These are phyloP conservation scores for Boehmeria nivea DNA, from an alignment of 306 rosid species.

Conservation along the genomic window DNA sequence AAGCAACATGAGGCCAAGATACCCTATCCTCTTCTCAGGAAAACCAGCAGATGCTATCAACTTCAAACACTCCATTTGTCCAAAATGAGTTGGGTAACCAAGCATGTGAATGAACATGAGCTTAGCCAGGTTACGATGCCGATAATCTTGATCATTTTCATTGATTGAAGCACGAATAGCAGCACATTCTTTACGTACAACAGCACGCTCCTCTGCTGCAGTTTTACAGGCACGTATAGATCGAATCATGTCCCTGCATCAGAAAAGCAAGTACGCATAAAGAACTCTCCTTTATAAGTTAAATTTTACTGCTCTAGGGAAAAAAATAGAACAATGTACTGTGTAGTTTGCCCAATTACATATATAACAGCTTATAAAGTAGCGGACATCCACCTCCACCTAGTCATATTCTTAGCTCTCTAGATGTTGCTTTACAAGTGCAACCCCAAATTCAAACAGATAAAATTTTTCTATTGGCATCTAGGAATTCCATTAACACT, in stretches of 20 bases:
- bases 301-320: background rate
- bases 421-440: no score
- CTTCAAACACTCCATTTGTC: slow-evolving; percentile 99
- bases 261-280: slow-evolving; percentile 22
- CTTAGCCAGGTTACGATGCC: slow-evolving; percentile 95
- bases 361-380: no score
- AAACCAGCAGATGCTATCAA: slow-evolving; percentile 91
- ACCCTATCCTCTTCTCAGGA: slow-evolving; percentile 99
- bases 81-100: slow-evolving; percentile 99
- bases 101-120: slow-evolving; percentile 99
- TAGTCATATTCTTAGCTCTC: background rate
- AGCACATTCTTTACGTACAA: slow-evolving; percentile 97
- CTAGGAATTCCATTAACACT: background rate
- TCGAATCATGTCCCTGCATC: slow-evolving; percentile 95
- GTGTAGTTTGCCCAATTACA: no score
- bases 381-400: background rate
- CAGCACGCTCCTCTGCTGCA: slow-evolving; percentile 98
- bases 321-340: background rate
- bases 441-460: background rate
- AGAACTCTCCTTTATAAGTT: background rate
- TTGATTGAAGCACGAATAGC: slow-evolving; percentile 90
- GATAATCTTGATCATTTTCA: slow-evolving; percentile 80
- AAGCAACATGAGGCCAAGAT: slow-evolving; percentile 98
- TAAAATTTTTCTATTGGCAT: slow-evolving; percentile 2
- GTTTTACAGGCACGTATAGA: slow-evolving; percentile 97